Percentiles rank a stretch among this genome's conserved stretches.
Evolutionary conservation across 2,329 filamentous ascomycete genomes (phyloP).

Genomic region (Neonectria coccinea): DNA sequence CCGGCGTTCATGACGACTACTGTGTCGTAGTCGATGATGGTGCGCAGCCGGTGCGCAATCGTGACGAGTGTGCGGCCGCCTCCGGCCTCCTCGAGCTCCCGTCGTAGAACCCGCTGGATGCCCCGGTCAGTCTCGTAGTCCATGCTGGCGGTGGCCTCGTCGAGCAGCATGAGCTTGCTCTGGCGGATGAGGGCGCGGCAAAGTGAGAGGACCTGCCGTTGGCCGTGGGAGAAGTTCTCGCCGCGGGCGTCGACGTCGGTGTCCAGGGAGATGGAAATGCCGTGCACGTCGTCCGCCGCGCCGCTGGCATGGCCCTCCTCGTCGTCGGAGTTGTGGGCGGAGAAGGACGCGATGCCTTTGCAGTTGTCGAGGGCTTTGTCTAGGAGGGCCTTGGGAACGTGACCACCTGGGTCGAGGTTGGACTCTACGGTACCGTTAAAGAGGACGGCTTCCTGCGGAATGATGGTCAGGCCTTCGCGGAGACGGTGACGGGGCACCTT

Average conservation of each 20-base stretch:
- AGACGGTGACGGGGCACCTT: constrained; percentile 62
- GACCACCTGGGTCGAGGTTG: constrained; percentile 74
- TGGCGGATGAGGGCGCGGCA: constrained; percentile 66
- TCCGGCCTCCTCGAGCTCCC: constrained; percentile 59
- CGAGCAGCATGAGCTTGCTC: constrained; percentile 67
- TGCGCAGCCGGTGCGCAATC: constrained; percentile 68
- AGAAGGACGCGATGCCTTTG: constrained; percentile 67
- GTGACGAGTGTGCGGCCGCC: constrained; percentile 66
- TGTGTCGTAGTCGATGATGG: constrained; percentile 70
- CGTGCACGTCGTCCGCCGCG: constrained; percentile 14
- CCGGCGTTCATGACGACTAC: constrained; percentile 69
- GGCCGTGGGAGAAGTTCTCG: constrained; percentile 68
- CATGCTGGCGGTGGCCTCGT: constrained; percentile 71
- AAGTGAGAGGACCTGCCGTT: constrained; percentile 69
- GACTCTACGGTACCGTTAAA: constrained; percentile 65
- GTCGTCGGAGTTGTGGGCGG: constrained; percentile 53
- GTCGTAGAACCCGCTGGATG: constrained; percentile 65
- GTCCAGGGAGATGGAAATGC: constrained; percentile 51
- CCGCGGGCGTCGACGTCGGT: constrained; percentile 64
- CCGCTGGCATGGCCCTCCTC: constrained; percentile 36
- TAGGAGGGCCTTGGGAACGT: constrained; percentile 65
- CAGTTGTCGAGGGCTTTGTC: constrained; percentile 72
- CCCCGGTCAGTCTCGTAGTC: constrained; percentile 68
- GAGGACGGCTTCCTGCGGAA: constrained; percentile 69
- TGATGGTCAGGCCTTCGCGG: constrained; percentile 67